Conservation (phyloP, 2,329 filamentous ascomycete species). For the Colletotrichum sublineola region DNA sequence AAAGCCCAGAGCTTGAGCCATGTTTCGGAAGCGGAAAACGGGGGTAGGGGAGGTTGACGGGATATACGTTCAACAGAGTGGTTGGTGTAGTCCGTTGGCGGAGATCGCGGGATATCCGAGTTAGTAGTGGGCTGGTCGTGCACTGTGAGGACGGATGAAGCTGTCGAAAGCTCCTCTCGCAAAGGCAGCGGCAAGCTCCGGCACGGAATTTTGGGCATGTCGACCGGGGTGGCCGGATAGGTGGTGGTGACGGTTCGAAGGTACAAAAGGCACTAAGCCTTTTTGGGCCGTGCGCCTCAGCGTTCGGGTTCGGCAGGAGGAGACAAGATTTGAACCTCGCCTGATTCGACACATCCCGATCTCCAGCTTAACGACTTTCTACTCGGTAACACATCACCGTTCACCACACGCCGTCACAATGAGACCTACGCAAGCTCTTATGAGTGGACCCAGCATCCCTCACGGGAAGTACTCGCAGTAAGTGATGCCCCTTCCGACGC, state of each 20-base stretch:
- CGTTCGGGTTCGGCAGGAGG: slow-evolving; percentile 45
- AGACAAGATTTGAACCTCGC: slow-evolving; percentile 47
- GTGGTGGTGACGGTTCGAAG: slow-evolving; percentile 34
- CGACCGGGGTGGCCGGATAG: slow-evolving; percentile 33
- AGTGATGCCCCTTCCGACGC: slow-evolving; percentile 46
- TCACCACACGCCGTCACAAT: slow-evolving; percentile 49
- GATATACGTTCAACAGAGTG: not conserved
- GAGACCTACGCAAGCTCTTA: slow-evolving; percentile 58
- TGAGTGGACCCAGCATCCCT: slow-evolving; percentile 55
- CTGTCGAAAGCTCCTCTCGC: slow-evolving; percentile 41
- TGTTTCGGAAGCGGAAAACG: slow-evolving; percentile 19
- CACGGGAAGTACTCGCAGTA: slow-evolving; percentile 61
- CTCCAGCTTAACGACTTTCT: slow-evolving; percentile 15
- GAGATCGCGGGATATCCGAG: slow-evolving; percentile 35
- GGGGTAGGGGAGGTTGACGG: not conserved
- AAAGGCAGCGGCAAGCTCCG: slow-evolving; percentile 37
- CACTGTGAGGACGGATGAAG: slow-evolving; percentile 24
- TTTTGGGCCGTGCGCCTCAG: slow-evolving; percentile 46
- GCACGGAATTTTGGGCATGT: slow-evolving; percentile 40
- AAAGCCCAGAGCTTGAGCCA: slow-evolving; percentile 69
- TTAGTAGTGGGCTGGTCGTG: slow-evolving; percentile 22
- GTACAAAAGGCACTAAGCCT: slow-evolving; percentile 47
- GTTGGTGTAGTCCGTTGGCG: not conserved
- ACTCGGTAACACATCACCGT: slow-evolving; percentile 36
- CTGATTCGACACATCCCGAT: slow-evolving; percentile 37